Evolutionary conservation across 2,329 filamentous ascomycete genomes (phyloP), one percentile per base, ranked within the genome.

Genomic region (Xylariomycetidae sp.): DNA sequence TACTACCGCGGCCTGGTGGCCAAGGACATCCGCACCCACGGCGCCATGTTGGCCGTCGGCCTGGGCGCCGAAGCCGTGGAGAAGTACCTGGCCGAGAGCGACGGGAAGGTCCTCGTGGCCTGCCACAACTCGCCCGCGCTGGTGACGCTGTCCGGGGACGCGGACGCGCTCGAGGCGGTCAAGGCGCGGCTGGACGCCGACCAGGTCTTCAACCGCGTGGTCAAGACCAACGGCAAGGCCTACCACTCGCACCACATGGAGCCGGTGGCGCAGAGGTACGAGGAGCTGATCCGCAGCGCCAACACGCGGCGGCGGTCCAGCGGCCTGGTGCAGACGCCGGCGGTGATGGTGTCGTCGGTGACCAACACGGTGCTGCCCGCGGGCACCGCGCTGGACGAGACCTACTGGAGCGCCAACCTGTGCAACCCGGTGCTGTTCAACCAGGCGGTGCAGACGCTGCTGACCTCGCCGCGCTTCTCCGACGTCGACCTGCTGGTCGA

Each of bases 61-160:
- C 34, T 58, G 1, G 49, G 49, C 9, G 42, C 38, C 6, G 32
- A 43, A 1, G 48, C 50, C 1, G 49, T 53, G 4, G 18, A 37
- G 8, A 28, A 35, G 7, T 49, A 47, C 23, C 30, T 52, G 6
- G 10, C 30, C 10, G 13, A 10, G 15, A 32, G 34, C 26, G 53
- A 65, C 38, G n/a, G n/a, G n/a, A n/a, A n/a, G n/a, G 50, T 58
- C 7, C 52, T 58, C 39, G 52, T 66, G 14, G 46, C 56, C 15
- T 59, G 57, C 28, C 61, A 65, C 3, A 53, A 33, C 20, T 30
- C 23, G 2, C 34, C 38, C 6, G 20, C 8, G 4, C 35, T 29
- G 24, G 26, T 28, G 4, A 41, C 39, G 6, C 15, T 41, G 5
- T 35, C 35, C 5, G 39, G 36, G 4, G 29, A 36, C 14, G 25